These are phyloP conservation scores for Bathelium albidoporum DNA, from an alignment of 495 filamentous ascomycete genomes.

Conservation along the genomic window DNA sequence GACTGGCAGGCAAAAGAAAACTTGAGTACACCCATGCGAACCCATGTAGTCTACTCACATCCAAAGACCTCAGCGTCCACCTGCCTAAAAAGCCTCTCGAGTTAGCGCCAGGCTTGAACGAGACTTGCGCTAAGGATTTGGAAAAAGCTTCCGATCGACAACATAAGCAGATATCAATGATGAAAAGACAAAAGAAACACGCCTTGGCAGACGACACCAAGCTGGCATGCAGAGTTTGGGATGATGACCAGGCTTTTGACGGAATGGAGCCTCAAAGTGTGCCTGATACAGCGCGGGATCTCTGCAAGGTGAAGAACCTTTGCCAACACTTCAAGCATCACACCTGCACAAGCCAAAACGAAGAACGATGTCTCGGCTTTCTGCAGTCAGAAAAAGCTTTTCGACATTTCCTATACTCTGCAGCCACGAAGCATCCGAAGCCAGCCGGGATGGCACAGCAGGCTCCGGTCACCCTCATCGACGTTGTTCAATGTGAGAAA, in stretches of 20 bases:
- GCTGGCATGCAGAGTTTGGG: background rate
- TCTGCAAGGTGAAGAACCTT: conserved; percentile 9
- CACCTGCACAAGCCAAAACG: background rate
- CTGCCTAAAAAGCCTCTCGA: background rate
- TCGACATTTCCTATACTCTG: background rate
- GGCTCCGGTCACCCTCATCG: background rate
- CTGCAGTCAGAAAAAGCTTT: conserved; percentile 10
- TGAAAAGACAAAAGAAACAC: conserved; percentile 7
- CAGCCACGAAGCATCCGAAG: too few species aligned
- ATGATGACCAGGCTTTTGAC: conserved; percentile 10
- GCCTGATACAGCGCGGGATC: background rate
- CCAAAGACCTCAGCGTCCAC: background rate
- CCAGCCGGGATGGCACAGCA: too few species aligned
- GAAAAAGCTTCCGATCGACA: background rate
- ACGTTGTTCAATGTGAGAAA: background rate
- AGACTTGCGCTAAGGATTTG: background rate
- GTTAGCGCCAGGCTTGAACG: background rate
- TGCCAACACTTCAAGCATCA: conserved; percentile 18
- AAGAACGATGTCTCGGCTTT: conserved; percentile 16
- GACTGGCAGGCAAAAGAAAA: conserved; percentile 6
- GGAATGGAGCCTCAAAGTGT: background rate
- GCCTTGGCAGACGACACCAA: conserved; percentile 2
- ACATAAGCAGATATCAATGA: conserved; percentile 3
- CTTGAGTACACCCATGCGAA: conserved; percentile 4
- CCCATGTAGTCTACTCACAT: background rate